Evolutionary conservation across 371 early-diverging fungal genomes (phyloP), one percentile per base, ranked within the genome.

Genomic region (Mucor mucedo): DNA sequence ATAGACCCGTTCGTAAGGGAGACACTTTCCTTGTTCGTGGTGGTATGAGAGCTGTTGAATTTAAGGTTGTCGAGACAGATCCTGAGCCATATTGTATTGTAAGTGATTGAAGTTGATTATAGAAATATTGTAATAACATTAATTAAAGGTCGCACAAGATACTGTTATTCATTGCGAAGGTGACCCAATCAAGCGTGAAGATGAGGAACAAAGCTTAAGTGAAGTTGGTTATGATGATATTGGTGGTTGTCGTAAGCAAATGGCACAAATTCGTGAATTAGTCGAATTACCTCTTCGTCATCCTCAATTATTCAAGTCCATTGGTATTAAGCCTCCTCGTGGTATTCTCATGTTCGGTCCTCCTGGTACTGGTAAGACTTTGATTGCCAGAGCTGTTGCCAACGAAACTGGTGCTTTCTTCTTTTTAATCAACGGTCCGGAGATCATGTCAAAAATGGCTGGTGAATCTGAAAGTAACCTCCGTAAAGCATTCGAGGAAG

Each of bases 381-480:
- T 92, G 66, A 89, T 93, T 66, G 93, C 92, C 9, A 84, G 90
- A 64, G 89, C 89, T 27, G 88, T 90, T n/a, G 91, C 89, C 58
- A 87, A 87, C 44, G 89, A 90, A 70, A 86, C 87, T 27, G 87
- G 87, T 58, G 88, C 86, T 71, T 96, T 95, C 90, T 95, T 98
- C 84, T 96, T 96, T 86, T 78, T 95, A 61, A 98, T 99, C 79
- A 98, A 98, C 77, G 99, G 98, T 50, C 98, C 99, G 62, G 99
- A 99, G 71, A 97, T 99, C 72, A 98, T 99, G 99, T 95, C 96
- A 62, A 99, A 99, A 86, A 98, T 99, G 97, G 95, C 98, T 52
- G 99, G 99, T 75, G 99, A 99, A 75, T 94, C 95, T 67, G 99
- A 99, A 79, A 93, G 93, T 71, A 99, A 99, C 83, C 77, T 99